These are phyloP conservation scores for Umbilicus rupestris DNA, from an alignment of 164 flowering plant genomes.

Conservation along the genomic window DNA sequence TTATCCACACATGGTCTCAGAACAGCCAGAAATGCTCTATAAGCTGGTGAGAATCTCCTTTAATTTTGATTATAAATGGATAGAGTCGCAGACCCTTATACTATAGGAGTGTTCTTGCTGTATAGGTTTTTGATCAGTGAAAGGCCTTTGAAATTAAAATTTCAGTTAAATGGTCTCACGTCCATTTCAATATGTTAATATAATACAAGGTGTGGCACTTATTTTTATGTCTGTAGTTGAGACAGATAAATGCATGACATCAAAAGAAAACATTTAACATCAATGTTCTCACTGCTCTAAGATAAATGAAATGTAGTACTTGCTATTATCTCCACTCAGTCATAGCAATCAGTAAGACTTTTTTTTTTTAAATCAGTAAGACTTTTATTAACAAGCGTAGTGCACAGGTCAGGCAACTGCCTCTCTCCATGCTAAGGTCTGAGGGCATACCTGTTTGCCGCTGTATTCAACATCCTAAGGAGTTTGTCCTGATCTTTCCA, in stretches of 20 bases:
- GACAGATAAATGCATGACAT: no score
- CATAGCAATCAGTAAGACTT: background rate
- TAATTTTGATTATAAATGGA: background rate
- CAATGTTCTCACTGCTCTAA: background rate
- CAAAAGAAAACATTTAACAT: background rate
- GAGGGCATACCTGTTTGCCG: slow-evolving; percentile 75
- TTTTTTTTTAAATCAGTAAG: no score
- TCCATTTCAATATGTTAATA: no score
- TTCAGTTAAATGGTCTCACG: background rate
- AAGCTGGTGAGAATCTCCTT: slow-evolving; percentile 25
- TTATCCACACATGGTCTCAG: slow-evolving; percentile 18
- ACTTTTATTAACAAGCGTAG: background rate
- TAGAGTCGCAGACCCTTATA: background rate
- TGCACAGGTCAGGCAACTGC: slow-evolving; percentile 52
- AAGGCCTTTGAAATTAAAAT: background rate
- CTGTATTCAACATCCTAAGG: slow-evolving; percentile 55
- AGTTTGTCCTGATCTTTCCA: slow-evolving; percentile 69
- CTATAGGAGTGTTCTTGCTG: background rate
- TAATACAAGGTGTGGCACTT: no score
- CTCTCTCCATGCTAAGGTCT: slow-evolving; percentile 43
- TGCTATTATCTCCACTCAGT: background rate
- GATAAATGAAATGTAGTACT: background rate
- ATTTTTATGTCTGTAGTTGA: no score
- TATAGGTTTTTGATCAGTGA: background rate
- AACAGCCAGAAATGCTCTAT: slow-evolving; percentile 23